These are phyloP conservation scores for Silene coronaria DNA, from an alignment of 179 eudicot genomes.

Conservation along the genomic window DNA sequence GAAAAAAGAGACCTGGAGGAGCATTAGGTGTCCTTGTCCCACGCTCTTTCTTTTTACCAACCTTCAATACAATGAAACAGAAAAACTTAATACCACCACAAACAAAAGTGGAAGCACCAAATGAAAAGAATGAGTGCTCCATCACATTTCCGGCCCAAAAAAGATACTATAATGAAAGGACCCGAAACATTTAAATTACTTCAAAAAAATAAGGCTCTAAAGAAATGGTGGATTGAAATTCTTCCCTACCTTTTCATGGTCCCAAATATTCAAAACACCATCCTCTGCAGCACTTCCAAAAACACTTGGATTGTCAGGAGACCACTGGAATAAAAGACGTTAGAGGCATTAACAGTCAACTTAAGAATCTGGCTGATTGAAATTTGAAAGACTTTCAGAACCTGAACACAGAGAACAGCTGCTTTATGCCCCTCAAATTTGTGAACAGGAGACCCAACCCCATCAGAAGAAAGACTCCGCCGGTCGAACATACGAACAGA, in stretches of 20 bases:
- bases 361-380: slow-evolving; percentile 8
- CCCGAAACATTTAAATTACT: not conserved
- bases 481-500: slow-evolving; percentile 92
- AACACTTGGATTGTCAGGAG: slow-evolving; percentile 87
- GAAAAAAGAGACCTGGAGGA: slow-evolving; percentile 78
- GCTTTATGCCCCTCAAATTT: slow-evolving; percentile 82
- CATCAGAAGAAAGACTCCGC: slow-evolving; percentile 69
- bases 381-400: slow-evolving; percentile 21
- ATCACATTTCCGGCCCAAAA: not conserved
- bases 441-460: slow-evolving; percentile 73
- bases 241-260: slow-evolving; percentile 61
- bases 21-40: slow-evolving; percentile 35
- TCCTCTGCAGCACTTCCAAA: slow-evolving; percentile 99
- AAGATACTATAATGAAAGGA: not conserved
- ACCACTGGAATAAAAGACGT: slow-evolving; percentile 63
- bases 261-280: slow-evolving; percentile 89
- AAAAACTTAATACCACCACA: not conserved
- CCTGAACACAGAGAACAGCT: slow-evolving; percentile 97
- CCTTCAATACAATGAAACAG: slow-evolving; percentile 35
- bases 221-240: not conserved
- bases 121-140: not conserved
- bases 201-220: not conserved
- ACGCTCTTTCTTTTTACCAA: slow-evolving; percentile 57
- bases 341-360: not conserved
- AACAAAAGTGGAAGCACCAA: not conserved